Evolutionary conservation across 768 basidiomycete genomes (phyloP).

Genomic region (Rhizopogon vesiculosus): DNA sequence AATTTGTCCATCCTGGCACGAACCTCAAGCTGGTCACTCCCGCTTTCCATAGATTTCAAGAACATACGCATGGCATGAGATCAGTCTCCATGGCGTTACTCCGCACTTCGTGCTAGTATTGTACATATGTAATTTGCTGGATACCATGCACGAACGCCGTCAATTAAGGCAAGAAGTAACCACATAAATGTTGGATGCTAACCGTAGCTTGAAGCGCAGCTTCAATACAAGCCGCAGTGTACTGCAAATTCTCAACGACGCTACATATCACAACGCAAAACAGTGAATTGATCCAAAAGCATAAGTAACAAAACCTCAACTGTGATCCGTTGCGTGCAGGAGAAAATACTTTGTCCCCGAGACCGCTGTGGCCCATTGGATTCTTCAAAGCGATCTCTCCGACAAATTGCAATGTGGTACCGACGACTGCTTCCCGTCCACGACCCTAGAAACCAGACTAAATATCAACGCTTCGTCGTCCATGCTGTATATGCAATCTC

Average conservation of each 20-base stretch:
- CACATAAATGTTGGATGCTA: slow-evolving; percentile 5
- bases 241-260: slow-evolving; percentile 45
- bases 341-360: slow-evolving; percentile 73
- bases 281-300: background rate
- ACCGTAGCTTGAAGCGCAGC: slow-evolving; percentile 47
- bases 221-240: slow-evolving; percentile 51
- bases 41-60: no score
- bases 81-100: background rate
- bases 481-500: slow-evolving; percentile 41
- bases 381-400: slow-evolving; percentile 66
- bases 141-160: no score
- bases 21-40: no score
- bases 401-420: slow-evolving; percentile 61
- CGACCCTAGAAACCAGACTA: slow-evolving; percentile 71
- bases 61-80: no score
- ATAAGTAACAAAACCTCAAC: slow-evolving; percentile 35
- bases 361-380: slow-evolving; percentile 58
- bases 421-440: slow-evolving; percentile 62
- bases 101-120: background rate
- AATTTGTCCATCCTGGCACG: no score
- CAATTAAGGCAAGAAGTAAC: no score
- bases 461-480: slow-evolving; percentile 56
- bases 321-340: slow-evolving; percentile 74
- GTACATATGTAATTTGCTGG: background rate
- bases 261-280: slow-evolving; percentile 8